phyloP scores from a whole-genome alignment of 78 protist species.

The Tieghemostelium lacteum region DNA sequence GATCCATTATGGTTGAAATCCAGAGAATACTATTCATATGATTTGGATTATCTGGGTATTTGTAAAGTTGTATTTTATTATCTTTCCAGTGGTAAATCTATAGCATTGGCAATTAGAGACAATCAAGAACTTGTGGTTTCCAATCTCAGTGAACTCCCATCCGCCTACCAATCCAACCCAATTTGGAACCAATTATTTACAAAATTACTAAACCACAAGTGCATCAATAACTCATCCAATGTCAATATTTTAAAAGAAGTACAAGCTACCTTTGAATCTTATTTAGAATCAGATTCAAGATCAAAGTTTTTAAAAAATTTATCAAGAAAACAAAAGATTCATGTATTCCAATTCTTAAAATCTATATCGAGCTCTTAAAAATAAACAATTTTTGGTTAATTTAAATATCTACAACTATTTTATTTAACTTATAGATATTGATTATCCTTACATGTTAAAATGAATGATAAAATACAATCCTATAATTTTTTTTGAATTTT shows the following conservation, averaged over 20 bases:
- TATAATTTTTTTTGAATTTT: too few species aligned
- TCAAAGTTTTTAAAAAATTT: slow-evolving; percentile 18
- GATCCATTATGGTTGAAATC: background rate
- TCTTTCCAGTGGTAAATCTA: slow-evolving; percentile 12
- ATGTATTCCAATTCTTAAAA: slow-evolving; percentile 18
- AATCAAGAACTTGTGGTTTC: background rate
- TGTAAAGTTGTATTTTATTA: slow-evolving; percentile 18
- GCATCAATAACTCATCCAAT: background rate
- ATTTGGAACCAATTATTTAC: slow-evolving; percentile 16
- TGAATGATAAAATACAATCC: too few species aligned
- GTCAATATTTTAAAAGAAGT: background rate
- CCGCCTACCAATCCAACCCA: background rate
- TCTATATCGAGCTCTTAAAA: too few species aligned
- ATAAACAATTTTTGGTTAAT: too few species aligned
- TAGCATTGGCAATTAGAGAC: background rate
- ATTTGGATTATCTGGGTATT: slow-evolving; percentile 56
- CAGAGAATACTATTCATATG: slow-evolving; percentile 17
- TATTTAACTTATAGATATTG: too few species aligned
- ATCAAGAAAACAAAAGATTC: slow-evolving; percentile 28
- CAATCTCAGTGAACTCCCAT: background rate
- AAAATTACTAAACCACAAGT: background rate
- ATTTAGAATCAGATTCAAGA: slow-evolving; percentile 18
- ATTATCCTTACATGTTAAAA: too few species aligned
- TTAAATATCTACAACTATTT: too few species aligned
- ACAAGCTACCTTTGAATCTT: background rate